Evolutionary conservation across 2,329 filamentous ascomycete genomes (phyloP).

Genomic region (Diaporthe longicolla): DNA sequence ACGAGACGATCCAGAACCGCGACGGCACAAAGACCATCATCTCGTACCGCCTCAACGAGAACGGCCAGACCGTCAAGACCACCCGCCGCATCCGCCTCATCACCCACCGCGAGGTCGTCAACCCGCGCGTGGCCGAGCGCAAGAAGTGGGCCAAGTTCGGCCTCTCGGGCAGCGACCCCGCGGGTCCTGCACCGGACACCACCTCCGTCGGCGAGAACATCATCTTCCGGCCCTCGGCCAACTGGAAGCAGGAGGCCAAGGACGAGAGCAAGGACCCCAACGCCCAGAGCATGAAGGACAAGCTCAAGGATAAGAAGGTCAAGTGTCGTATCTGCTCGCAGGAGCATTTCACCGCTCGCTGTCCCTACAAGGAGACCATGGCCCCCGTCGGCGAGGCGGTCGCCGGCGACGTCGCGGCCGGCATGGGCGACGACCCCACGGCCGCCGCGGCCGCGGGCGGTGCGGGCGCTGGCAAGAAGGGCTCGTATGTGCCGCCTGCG

Average conservation of each 20-base stretch:
- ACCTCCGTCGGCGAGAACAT: constrained; percentile 98
- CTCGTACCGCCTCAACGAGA: constrained; percentile 90
- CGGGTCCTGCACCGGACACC: constrained; percentile 88
- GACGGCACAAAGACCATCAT: constrained; percentile 98
- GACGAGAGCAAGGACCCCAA: constrained; percentile 81
- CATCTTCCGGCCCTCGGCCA: constrained; percentile 91
- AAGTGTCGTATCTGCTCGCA: constrained; percentile 99
- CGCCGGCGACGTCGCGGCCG: constrained; percentile 68
- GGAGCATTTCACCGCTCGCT: constrained; percentile 99
- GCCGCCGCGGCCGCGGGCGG: constrained; percentile 64
- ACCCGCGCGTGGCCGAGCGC: constrained; percentile 95
- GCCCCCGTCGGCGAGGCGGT: constrained; percentile 80
- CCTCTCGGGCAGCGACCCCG: constrained; percentile 84
- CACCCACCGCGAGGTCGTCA: constrained; percentile 92
- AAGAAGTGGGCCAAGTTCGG: constrained; percentile 96
- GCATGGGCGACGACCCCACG: constrained; percentile 63
- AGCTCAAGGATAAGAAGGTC: constrained; percentile 99
- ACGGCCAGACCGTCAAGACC: constrained; percentile 96
- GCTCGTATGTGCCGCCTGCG: constrained; percentile 95
- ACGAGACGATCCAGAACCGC: constrained; percentile 95
- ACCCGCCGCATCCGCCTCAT: constrained; percentile 95
- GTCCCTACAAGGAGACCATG: constrained; percentile 99
- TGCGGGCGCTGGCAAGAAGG: constrained; percentile 76
- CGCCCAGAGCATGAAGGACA: constrained; percentile 81
- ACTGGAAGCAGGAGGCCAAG: constrained; percentile 93